Evolutionary conservation across 106 monocot species (phyloP).

Genomic region (Acanthochlamys bracteata): DNA sequence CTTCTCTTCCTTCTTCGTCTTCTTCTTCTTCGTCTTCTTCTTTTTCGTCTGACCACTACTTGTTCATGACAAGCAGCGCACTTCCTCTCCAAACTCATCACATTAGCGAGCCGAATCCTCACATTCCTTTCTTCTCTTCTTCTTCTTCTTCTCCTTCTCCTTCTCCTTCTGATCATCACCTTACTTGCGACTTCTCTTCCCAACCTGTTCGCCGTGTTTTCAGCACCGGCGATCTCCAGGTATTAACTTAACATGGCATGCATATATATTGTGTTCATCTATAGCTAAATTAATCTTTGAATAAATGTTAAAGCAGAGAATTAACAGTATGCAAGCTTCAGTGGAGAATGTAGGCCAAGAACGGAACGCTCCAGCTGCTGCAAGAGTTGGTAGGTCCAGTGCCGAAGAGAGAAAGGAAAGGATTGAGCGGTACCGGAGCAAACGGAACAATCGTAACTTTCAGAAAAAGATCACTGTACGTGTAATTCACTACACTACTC

Average conservation of each 20-base stretch:
- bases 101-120: neutral
- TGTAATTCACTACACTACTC: neutral
- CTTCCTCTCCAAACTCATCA: neutral
- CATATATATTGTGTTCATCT: neutral
- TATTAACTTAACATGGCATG: constrained; percentile 3
- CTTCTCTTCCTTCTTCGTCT: neutral
- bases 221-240: constrained; percentile 9
- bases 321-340: constrained; percentile 18
- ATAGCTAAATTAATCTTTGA: neutral
- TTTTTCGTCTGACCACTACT: neutral
- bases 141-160: neutral
- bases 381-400: constrained; percentile 34
- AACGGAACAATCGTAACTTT: constrained; percentile 67
- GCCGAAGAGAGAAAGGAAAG: constrained; percentile 61
- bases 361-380: neutral
- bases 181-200: neutral
- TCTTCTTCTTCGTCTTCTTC: neutral
- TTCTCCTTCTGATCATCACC: neutral
- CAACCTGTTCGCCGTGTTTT: constrained; percentile 2
- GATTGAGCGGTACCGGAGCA: constrained; percentile 64
- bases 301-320: constrained; percentile 15
- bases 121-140: neutral
- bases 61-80: neutral
- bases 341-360: constrained; percentile 13
- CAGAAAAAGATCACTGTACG: constrained; percentile 76